Evolutionary conservation across 441 rosid genomes (phyloP), one percentile per base, ranked within the genome.

Genomic region (Pelargonium cotyledonis): DNA sequence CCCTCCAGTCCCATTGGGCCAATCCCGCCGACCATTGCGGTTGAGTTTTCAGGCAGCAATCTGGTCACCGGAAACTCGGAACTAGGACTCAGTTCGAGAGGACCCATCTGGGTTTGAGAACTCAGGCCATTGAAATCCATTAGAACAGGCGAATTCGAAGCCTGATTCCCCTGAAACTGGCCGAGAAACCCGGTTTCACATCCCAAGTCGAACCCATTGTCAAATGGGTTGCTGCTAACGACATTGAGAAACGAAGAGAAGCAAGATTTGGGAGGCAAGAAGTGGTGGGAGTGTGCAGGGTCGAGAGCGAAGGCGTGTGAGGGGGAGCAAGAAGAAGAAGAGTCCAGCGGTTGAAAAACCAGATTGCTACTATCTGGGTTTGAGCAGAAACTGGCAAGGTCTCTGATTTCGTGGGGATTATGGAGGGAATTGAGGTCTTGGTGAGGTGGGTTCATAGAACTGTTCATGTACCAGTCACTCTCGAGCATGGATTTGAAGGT

Each of bases 261-360:
- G 65, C 87, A 79, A 53, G 86, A 69, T 43, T 85, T 87, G 55
- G 82, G 72, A 9, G 79, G 77, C 67, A 82, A 76, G 72, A 84
- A 79, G 38, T 82, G 68, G 19, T 82, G 85, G 2, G 76, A 44
- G 19, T 80, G 88, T 49, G 82, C 78, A 1, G 86, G 86, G 84
- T 87, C 88, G 23, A 87, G 84, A 73, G 61, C 68, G 65, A 82
- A 81, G 19, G 86, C 74, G 47, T 79, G 89, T 9, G 95, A 84
- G 1, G 92, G 88, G 65, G 92, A 85, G 46, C 86, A 87, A 51
- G 92, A 85, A 69, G 88, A 79, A 55, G 92, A 87, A 0, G 89
- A 84, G 75, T 85, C 89, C n/a, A 89, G 67, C 0, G 85, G 78
- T 14, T 83, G 87, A 2, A 84, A 84, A 57, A 84, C 81, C 61